Base-by-base conservation (phyloP, 805 yeast genomes). In the Saccharomycodes ludwigii region DNA sequence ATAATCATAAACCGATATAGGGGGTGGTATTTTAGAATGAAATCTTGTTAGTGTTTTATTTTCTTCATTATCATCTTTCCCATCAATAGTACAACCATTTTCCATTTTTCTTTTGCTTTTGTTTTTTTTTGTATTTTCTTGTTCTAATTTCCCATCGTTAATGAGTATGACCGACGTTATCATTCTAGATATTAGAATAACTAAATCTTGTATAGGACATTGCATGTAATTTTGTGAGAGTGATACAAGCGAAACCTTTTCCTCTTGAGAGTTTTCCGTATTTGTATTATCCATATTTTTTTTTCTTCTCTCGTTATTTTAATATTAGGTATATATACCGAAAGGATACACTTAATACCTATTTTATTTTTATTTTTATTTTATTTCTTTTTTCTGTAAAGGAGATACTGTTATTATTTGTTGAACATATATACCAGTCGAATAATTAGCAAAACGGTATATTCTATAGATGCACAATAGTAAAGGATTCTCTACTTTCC, bases 11-110 rank as follows among this genome's bases (percentile, higher is more conserved):
- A 85, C 72, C 5, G 94, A 77, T 27, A 88, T 88, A 12, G 69
- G 70, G 0, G 98, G 97, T 3, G 96, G 94, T 0, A 88, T 76
- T 39, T 96, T 66, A 4, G 96, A 85, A 53, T 88, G 98, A 53
- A 88, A 88, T 41, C 97, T 62, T 1, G 98, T 88, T 32, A 91
- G 64, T 27, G 30, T n/a, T n/a, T n/a, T n/a, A n/a, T n/a, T n/a
- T n/a, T 47, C 13, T 51, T 50, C 6, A 54, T 7, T n/a, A n/a
- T 26, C 29, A 11, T 18, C 5, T 14, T 16, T 18, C 4, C 16
- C 9, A n/a, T 26, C 29, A 17, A 8, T 18, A 9, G 21, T 3
- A 3, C 15, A 2, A 11, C 14, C 20, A 4, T 14, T 20, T 16
- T 21, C n/a, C n/a, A n/a, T n/a, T n/a, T 47, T 33, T 40, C 54